Conservation (phyloP, 1,139 yeast species). For the Saccharomyces hybrid region DNA sequence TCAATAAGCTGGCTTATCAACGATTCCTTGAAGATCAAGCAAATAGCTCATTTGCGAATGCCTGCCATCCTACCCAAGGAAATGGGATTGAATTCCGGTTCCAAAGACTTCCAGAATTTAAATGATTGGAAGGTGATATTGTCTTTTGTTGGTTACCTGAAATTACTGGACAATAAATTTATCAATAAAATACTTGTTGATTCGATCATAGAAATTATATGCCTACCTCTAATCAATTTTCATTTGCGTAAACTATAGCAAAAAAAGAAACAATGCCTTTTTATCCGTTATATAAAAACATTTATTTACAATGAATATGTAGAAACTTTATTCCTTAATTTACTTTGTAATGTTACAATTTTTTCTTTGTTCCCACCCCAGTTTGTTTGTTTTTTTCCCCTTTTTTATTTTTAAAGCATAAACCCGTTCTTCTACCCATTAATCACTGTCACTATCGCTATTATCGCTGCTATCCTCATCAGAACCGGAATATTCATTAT, state of each 20-base stretch:
- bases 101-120: neutral
- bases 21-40: neutral
- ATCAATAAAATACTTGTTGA: neutral
- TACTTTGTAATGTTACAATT: neutral
- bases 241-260: neutral
- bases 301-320: neutral
- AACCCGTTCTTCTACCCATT: neutral
- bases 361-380: neutral
- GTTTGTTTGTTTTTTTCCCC: neutral
- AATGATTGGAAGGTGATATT: neutral
- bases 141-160: neutral
- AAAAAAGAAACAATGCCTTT: neutral
- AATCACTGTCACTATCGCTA: constrained; percentile 1
- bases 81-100: neutral
- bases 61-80: neutral
- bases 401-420: neutral
- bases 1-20: neutral
- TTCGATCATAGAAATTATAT: neutral
- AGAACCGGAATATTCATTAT: neutral
- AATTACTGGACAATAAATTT: neutral
- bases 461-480: neutral
- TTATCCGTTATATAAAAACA: neutral
- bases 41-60: neutral
- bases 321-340: neutral
- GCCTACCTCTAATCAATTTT: neutral